Conservation (phyloP, 164 flowering plant species). For the Aristolochia fimbriata region DNA sequence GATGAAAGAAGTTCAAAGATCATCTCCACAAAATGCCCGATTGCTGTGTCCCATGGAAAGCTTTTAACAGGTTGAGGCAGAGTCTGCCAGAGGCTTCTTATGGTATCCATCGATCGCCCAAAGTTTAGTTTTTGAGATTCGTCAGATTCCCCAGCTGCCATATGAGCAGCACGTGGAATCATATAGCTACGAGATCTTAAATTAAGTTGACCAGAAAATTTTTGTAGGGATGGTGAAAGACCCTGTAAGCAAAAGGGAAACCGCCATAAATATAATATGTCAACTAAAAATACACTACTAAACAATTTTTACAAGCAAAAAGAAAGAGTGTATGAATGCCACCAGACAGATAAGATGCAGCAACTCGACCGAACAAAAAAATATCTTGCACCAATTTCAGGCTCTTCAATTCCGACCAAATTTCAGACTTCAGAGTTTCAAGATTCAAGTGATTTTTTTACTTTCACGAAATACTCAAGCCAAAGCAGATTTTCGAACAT, state of each 20-base stretch:
- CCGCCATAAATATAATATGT: neutral
- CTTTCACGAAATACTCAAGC: too few relatives aligned
- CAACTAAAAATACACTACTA: neutral
- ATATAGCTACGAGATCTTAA: conserved; percentile 1
- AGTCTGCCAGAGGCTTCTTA: conserved; percentile 44
- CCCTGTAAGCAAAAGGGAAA: neutral
- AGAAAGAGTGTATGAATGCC: too few relatives aligned
- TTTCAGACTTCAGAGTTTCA: too few relatives aligned
- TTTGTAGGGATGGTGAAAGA: neutral
- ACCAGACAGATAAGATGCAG: too few relatives aligned
- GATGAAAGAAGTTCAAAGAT: conserved; percentile 40
- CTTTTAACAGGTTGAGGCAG: conserved; percentile 69
- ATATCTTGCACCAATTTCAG: neutral
- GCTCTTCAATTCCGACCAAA: too few relatives aligned
- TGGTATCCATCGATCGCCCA: conserved; percentile 28
- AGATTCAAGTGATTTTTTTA: too few relatives aligned
- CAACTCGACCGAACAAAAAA: neutral
- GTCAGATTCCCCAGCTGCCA: conserved; percentile 47
- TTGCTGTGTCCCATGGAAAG: conserved; percentile 66
- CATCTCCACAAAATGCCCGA: conserved; percentile 50
- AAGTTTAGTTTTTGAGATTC: conserved; percentile 35
- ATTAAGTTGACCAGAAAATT: neutral
- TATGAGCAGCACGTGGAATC: conserved; percentile 26
- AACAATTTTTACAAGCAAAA: too few relatives aligned
- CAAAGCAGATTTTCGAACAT: too few relatives aligned